Conservation (phyloP, 169 alveolate genomes). For the Plasmodium blacklocki region DNA sequence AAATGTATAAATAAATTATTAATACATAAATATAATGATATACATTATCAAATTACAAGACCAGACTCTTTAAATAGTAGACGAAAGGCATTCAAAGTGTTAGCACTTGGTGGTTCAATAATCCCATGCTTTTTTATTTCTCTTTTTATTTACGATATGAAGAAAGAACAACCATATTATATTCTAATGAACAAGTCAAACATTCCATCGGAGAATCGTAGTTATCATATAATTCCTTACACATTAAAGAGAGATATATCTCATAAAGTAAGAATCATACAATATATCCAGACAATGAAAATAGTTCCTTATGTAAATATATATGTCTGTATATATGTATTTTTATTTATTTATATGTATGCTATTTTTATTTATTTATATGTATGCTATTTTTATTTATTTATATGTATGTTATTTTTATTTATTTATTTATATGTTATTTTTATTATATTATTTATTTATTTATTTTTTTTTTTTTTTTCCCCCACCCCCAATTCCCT, state of each 20-base stretch:
- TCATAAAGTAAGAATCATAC: constrained; percentile 9
- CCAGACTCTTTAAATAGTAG: constrained; percentile 60
- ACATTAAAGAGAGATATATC: constrained; percentile 34
- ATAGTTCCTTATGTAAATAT: background rate
- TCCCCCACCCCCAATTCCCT: no score
- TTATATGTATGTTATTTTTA: background rate
- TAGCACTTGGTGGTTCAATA: constrained; percentile 51
- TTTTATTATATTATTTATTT: background rate
- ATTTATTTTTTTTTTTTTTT: background rate
- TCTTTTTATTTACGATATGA: constrained; percentile 28
- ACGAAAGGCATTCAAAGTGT: constrained; percentile 31
- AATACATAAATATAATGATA: constrained; percentile 39
- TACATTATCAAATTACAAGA: constrained; percentile 53
- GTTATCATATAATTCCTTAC: constrained; percentile 21
- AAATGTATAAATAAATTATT: constrained; percentile 51
- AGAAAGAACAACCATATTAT: constrained; percentile 16
- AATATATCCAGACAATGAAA: background rate
- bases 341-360: background rate
- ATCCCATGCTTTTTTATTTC: constrained; percentile 28
- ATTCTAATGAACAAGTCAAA: background rate
- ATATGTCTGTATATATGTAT: background rate
- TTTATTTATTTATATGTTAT: no score
- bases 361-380: background rate
- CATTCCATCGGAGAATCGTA: background rate
- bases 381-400: background rate